Evolutionary conservation across 1,139 yeast genomes (phyloP).

Genomic region (Diutina neorugosa): DNA sequence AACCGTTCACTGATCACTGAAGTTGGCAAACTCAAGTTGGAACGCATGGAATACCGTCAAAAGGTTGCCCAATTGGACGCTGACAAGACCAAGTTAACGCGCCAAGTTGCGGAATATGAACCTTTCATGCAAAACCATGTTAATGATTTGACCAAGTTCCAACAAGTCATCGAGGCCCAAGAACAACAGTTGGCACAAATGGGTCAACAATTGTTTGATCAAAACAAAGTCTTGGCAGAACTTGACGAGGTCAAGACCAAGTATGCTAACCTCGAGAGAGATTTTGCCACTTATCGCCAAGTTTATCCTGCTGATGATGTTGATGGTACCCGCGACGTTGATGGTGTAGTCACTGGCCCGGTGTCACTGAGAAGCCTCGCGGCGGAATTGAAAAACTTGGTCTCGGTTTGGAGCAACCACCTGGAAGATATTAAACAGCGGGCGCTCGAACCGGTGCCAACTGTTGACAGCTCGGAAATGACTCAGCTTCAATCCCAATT

Average conservation of each 20-base stretch:
- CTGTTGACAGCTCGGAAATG: slow-evolving; percentile 17
- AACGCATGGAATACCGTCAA: slow-evolving; percentile 31
- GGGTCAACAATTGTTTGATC: slow-evolving; percentile 12
- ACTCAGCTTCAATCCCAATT: slow-evolving; percentile 34
- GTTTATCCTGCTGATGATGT: not conserved
- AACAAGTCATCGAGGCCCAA: slow-evolving; percentile 43
- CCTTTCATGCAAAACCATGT: slow-evolving; percentile 46
- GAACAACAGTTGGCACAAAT: slow-evolving; percentile 32
- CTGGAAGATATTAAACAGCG: slow-evolving; percentile 1
- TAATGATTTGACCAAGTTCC: slow-evolving; percentile 40
- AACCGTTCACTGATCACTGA: slow-evolving; percentile 17
- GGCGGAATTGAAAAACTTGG: slow-evolving; percentile 27
- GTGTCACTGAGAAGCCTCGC: slow-evolving; percentile 12
- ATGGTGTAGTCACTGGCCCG: not conserved
- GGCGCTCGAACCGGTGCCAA: slow-evolving; percentile 4
- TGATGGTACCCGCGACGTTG: not conserved
- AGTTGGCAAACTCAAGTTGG: slow-evolving; percentile 28
- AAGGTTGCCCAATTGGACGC: slow-evolving; percentile 33
- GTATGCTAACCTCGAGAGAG: slow-evolving; percentile 31
- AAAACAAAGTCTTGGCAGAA: not conserved
- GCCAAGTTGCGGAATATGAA: slow-evolving; percentile 35
- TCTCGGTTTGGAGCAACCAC: slow-evolving; percentile 21
- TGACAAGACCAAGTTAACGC: slow-evolving; percentile 31
- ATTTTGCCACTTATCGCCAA: slow-evolving; percentile 10
- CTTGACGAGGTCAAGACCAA: not conserved